Conservation (phyloP, 2,329 filamentous ascomycete species). For the Aspergillus tubingensis region DNA sequence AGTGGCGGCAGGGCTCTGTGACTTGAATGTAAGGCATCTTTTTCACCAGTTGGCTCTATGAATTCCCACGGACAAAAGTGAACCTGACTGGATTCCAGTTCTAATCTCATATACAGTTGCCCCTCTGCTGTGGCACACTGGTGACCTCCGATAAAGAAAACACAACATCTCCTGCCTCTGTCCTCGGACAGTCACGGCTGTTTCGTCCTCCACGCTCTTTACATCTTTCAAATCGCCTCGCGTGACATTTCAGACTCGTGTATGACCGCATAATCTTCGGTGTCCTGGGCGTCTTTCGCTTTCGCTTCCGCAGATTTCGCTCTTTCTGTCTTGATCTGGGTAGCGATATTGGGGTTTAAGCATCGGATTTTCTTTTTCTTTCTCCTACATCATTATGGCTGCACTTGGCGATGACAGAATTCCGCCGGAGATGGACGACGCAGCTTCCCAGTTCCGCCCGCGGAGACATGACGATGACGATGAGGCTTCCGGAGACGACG, state of each 20-base stretch:
- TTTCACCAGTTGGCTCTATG: not conserved
- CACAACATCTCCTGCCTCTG: conserved; percentile 13
- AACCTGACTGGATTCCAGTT: conserved; percentile 9
- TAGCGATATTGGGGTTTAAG: conserved; percentile 69
- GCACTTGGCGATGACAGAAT: conserved; percentile 74
- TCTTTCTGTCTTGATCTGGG: not conserved
- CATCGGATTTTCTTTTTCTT: conserved; percentile 70
- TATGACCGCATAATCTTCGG: conserved; percentile 9
- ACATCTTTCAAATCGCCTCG: not conserved
- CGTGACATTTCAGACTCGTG: conserved; percentile 3
- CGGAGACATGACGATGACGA: conserved; percentile 85
- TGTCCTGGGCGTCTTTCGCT: conserved; percentile 5
- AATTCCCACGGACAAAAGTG: conserved; percentile 13
- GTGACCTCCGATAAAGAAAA: conserved; percentile 18
- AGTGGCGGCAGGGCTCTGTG: conserved; percentile 27
- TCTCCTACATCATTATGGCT: conserved; percentile 81
- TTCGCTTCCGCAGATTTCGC: not conserved
- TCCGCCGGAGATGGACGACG: conserved; percentile 75
- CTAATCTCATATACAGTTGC: conserved; percentile 29
- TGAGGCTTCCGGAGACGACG: conserved; percentile 87
- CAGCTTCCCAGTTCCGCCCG: conserved; percentile 59
- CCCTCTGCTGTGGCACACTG: conserved; percentile 36
- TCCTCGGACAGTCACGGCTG: conserved; percentile 23
- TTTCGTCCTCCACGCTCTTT: conserved; percentile 33
- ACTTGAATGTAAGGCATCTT: conserved; percentile 6